A percentile compares a stretch with the other conserved stretches of the same genome.
phyloP scores from a whole-genome alignment of 148 eudicot genomes.

The Silene uniflora region DNA sequence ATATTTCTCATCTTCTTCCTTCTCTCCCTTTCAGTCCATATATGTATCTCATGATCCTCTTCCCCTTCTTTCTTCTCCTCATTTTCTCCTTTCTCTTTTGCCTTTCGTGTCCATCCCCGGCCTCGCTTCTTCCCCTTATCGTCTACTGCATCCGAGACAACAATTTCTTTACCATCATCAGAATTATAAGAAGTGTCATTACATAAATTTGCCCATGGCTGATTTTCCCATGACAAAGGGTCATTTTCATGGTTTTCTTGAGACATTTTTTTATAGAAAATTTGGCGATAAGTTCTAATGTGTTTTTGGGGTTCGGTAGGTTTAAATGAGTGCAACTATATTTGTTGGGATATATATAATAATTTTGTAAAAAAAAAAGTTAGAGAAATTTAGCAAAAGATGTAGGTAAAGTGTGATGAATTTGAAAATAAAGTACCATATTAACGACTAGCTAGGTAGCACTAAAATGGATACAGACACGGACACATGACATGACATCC shows the following conservation, averaged over 20 bases:
- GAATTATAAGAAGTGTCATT: conserved; percentile 7
- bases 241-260: conserved; percentile 18
- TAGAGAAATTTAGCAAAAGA: conserved; percentile 5
- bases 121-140: conserved; percentile 5
- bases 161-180: neutral
- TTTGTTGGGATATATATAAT: conserved; percentile 1
- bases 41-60: conserved; percentile 59
- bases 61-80: conserved; percentile 25
- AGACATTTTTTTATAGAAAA: conserved; percentile 12
- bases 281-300: neutral
- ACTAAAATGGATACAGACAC: too few species aligned
- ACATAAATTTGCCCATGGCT: conserved; percentile 22
- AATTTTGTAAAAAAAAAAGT: neutral
- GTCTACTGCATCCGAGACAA: neutral
- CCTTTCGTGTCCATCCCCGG: conserved; percentile 2
- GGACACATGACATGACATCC: too few species aligned
- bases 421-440: too few species aligned
- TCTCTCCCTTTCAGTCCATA: conserved; percentile 86
- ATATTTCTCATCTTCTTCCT: conserved; percentile 86
- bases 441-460: too few species aligned
- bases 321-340: neutral
- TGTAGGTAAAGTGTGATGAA: neutral
- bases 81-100: conserved; percentile 13
- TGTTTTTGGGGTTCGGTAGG: neutral
- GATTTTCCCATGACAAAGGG: conserved; percentile 23